Evolutionary conservation across 176 grass and related monocot species (phyloP), one percentile per base, ranked within the genome.

Genomic region (Raddia distichophylla): DNA sequence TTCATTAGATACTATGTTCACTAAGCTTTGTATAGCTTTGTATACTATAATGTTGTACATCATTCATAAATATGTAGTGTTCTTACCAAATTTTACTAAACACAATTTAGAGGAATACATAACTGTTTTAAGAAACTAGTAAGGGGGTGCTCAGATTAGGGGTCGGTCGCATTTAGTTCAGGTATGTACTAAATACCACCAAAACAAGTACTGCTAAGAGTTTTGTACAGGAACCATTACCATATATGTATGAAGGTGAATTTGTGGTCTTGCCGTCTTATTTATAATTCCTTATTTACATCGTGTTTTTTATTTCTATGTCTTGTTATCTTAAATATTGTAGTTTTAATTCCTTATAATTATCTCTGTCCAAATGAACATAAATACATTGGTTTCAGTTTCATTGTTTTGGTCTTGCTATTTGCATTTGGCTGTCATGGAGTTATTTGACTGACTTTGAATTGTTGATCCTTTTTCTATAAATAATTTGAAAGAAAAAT

Each of bases 301-400:
- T 55, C 71, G 3, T 68, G 22, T 57, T 68, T 65, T 19, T 11
- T 22, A 6, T 50, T 78, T 19, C 17, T 22, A 6, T 50, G 16
- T 33, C 53, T 60, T 84, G 6, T 46, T 7, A 84, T 66, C 52
- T 72, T 11, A 8, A 59, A 7, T 33, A 61, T 34, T 44, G 34
- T 80, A 75, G 33, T 11, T 83, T 6, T 18, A 66, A 3, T 81
- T 61, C 6, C 1, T 51, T 86, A 14, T 63, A 70, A 71, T 61
- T 51, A 35, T 10, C 19, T 79, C 8, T 73, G 2, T 14, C 48
- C 20, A 16, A 57, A 74, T 66, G 20, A 6, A 66, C 60, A 80
- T 48, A 50, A 54, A 54, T 34, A 37, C 27, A 52, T 51, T 13
- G 5, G 0, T 83, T 66, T 44, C 8, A 62, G 0, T 77, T 60